Percentiles rank a stretch among this genome's conserved stretches.
Evolutionary conservation across 2,329 filamentous ascomycete species (phyloP).

Genomic region (Epichloe gansuensis): DNA sequence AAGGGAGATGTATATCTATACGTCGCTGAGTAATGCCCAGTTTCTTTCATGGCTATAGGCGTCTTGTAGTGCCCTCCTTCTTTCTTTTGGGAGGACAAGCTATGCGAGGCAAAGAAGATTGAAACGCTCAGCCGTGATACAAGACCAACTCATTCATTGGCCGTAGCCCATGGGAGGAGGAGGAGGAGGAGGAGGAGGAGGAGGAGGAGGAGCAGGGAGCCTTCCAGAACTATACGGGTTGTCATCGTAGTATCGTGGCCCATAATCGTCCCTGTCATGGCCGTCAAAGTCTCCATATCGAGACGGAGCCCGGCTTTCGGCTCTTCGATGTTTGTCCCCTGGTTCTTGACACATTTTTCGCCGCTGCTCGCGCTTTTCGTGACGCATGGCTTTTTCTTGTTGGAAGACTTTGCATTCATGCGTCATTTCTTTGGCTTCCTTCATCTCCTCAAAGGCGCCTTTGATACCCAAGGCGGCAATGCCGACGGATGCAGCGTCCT

Average conservation of each 20-base stretch:
- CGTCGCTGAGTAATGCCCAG: not conserved
- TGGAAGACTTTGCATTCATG: slow-evolving; percentile 38
- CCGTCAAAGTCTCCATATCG: slow-evolving; percentile 25
- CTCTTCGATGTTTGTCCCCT: slow-evolving; percentile 27
- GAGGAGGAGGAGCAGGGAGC: slow-evolving; percentile 25
- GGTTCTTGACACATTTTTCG: slow-evolving; percentile 13
- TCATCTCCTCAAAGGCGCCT: slow-evolving; percentile 42
- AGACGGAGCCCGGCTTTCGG: slow-evolving; percentile 32
- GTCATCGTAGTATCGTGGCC: slow-evolving; percentile 34
- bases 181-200: slow-evolving; percentile 21
- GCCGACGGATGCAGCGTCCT: slow-evolving; percentile 47
- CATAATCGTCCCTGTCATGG: slow-evolving; percentile 29
- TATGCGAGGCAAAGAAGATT: too few species aligned
- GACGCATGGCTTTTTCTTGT: slow-evolving; percentile 35
- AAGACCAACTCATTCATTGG: slow-evolving; percentile 2
- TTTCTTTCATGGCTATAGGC: not conserved
- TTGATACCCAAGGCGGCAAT: slow-evolving; percentile 47
- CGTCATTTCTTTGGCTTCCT: slow-evolving; percentile 39
- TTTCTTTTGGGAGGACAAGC: too few species aligned
- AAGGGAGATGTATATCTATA: not conserved
- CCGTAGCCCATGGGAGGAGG: slow-evolving; percentile 17
- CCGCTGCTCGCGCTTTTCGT: slow-evolving; percentile 33
- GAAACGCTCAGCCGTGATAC: too few species aligned
- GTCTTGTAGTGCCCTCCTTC: not conserved
- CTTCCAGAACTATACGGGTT: slow-evolving; percentile 31